phyloP scores from a whole-genome alignment of 257 asterid species.

The Eucommia ulmoides region DNA sequence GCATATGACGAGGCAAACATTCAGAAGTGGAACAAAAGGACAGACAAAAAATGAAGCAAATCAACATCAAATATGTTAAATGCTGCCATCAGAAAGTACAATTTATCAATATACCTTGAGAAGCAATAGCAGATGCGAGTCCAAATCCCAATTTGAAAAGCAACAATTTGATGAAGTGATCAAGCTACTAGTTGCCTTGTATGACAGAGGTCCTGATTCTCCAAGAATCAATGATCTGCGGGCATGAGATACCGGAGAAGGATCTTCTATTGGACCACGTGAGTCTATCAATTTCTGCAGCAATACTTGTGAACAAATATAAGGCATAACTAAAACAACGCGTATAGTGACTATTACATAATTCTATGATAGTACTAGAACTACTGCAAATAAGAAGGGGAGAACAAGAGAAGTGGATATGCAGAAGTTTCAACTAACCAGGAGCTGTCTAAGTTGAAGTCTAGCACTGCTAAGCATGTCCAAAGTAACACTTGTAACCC shows the following conservation, averaged over 20 bases:
- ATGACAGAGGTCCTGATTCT: constrained; percentile 48
- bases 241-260: constrained; percentile 63
- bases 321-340: too few species aligned
- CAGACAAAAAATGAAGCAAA: too few species aligned
- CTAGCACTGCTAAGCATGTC: constrained; percentile 65
- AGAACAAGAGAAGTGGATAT: constrained; percentile 2
- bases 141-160: constrained; percentile 52
- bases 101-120: constrained; percentile 49
- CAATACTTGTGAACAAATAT: constrained; percentile 20
- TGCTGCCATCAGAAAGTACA: too few species aligned
- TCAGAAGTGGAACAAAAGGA: too few species aligned
- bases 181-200: constrained; percentile 60
- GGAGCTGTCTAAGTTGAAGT: constrained; percentile 61
- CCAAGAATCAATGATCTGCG: constrained; percentile 47
- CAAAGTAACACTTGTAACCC: constrained; percentile 30
- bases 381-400: too few species aligned
- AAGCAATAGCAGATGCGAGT: constrained; percentile 65
- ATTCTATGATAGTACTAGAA: too few species aligned
- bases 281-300: constrained; percentile 48
- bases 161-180: constrained; percentile 57
- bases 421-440: constrained; percentile 37
- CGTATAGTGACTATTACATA: too few species aligned
- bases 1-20: too few species aligned
- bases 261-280: constrained; percentile 74
- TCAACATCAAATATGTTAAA: too few species aligned